phyloP scores from a whole-genome alignment of 192 early-diverging fungal genomes.

The Umbelopsis sp. region DNA sequence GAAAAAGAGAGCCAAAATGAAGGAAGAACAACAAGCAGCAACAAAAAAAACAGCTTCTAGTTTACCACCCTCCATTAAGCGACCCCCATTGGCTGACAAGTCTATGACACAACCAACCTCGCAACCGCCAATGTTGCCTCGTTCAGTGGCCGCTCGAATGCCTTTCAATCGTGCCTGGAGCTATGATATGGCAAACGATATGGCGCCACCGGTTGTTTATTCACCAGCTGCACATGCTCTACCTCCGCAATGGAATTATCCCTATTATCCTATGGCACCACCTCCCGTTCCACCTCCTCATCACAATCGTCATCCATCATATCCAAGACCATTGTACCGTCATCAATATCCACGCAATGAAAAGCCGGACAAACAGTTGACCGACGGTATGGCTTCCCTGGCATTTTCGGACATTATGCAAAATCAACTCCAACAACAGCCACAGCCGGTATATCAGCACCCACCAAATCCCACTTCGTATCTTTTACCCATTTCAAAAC shows the following conservation, averaged over 20 bases:
- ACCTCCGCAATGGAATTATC: conserved; percentile 6
- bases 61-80: background rate
- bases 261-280: background rate
- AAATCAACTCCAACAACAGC: background rate
- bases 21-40: conserved; percentile 4
- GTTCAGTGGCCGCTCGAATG: conserved; percentile 14
- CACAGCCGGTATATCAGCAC: background rate
- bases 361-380: background rate
- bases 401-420: conserved; percentile 14
- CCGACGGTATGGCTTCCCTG: conserved; percentile 1
- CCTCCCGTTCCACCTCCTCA: background rate
- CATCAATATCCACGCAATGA: background rate
- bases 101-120: background rate
- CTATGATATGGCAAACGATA: conserved; percentile 25
- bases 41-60: background rate
- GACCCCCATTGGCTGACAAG: background rate
- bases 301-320: no score
- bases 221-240: conserved; percentile 10
- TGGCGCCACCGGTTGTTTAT: conserved; percentile 13
- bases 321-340: background rate
- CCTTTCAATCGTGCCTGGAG: conserved; percentile 39
- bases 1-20: conserved; percentile 29
- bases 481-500: background rate
- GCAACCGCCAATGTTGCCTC: background rate
- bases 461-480: background rate